Evolutionary conservation across 2,329 filamentous ascomycete genomes (phyloP).

Genomic region (Fusarium sororula): DNA sequence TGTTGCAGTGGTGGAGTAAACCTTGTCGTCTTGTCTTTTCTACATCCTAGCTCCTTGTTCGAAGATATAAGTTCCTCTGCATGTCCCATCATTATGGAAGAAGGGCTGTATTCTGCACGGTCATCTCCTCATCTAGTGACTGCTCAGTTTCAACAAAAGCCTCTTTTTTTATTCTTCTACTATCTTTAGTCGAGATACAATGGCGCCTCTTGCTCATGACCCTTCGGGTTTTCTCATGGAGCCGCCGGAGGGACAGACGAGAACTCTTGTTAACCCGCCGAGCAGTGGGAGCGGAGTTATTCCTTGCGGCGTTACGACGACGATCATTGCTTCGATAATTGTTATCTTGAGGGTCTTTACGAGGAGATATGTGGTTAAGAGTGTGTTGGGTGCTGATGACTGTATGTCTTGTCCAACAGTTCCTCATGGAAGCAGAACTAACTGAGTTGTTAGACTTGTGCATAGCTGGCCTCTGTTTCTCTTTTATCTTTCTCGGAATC

Average conservation of each 20-base stretch:
- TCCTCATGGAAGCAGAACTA: neutral
- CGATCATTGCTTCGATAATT: constrained; percentile 32
- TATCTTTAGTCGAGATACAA: neutral
- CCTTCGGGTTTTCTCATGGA: constrained; percentile 36
- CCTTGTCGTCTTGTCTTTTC: neutral
- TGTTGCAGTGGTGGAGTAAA: constrained; percentile 7
- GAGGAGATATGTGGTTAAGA: constrained; percentile 42
- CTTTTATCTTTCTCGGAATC: constrained; percentile 37
- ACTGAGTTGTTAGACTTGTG: constrained; percentile 36
- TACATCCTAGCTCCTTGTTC: constrained; percentile 5
- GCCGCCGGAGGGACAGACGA: constrained; percentile 38
- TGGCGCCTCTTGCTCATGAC: constrained; percentile 68
- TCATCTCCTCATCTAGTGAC: constrained; percentile 16
- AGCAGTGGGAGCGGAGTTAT: constrained; percentile 36
- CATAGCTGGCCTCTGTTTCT: constrained; percentile 36
- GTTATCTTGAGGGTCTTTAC: constrained; percentile 42
- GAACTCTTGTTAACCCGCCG: constrained; percentile 33
- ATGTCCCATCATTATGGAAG: constrained; percentile 4
- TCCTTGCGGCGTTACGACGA: constrained; percentile 36
- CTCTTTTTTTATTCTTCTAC: neutral
- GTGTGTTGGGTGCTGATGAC: constrained; percentile 41
- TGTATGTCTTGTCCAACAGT: constrained; percentile 27
- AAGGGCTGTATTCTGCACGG: neutral
- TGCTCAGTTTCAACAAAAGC: neutral
- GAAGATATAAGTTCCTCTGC: constrained; percentile 28